Conservation (phyloP, 176 grass and related monocot genomes). For the Dactylis glomerata region DNA sequence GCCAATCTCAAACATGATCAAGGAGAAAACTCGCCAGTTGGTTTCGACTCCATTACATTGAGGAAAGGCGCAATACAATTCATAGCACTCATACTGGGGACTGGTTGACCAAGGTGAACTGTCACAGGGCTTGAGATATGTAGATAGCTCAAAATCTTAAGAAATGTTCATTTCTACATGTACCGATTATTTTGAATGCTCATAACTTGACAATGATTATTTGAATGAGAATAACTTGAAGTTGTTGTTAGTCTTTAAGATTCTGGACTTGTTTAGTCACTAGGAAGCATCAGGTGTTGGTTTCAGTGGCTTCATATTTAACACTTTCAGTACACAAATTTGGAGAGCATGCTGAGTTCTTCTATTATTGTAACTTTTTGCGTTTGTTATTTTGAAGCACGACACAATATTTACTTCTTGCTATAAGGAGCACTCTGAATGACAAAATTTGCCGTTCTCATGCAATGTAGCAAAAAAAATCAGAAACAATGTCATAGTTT, state of each 20-base stretch:
- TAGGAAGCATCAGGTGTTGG: neutral
- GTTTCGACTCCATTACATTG: neutral
- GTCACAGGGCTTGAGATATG: neutral
- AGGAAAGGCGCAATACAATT: neutral
- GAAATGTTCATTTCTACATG: neutral
- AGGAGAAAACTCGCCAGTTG: neutral
- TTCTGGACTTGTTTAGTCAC: neutral
- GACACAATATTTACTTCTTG: too few species aligned
- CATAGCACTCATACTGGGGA: neutral
- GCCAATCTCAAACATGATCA: constrained; percentile 72
- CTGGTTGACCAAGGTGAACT: neutral
- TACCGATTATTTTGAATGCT: neutral
- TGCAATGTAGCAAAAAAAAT: too few species aligned
- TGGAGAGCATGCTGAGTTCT: neutral
- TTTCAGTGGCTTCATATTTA: neutral
- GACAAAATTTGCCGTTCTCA: too few species aligned
- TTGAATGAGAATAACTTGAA: neutral
- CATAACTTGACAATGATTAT: neutral
- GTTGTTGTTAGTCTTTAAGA: neutral
- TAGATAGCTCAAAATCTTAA: neutral
- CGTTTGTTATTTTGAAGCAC: neutral
- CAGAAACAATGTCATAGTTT: too few species aligned
- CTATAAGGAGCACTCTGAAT: too few species aligned
- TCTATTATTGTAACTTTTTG: neutral
- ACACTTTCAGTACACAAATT: neutral